Evolutionary conservation across 176 grass and related monocot species (phyloP).

Genomic region (Triticum turgidum): DNA sequence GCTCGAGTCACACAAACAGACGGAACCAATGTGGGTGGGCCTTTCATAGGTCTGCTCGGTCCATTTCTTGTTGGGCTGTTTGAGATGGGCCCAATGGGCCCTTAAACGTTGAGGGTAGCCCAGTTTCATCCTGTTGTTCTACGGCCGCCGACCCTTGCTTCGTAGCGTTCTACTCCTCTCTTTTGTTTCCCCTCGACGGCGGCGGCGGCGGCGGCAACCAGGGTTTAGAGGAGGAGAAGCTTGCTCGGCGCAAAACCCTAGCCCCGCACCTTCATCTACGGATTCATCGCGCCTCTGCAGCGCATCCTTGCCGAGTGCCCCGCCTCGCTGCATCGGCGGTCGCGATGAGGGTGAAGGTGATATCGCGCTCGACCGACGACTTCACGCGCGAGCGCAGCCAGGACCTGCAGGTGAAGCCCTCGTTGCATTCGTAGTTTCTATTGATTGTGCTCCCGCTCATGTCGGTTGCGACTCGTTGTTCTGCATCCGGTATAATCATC

Average conservation of each 20-base stretch:
- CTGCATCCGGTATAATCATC: background rate
- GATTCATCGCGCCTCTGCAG: background rate
- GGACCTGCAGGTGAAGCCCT: slow-evolving; percentile 65
- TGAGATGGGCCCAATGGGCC: background rate
- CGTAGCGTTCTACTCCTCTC: background rate
- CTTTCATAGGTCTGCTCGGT: background rate
- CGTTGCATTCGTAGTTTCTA: background rate
- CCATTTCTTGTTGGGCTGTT: background rate
- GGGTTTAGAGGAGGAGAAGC: background rate
- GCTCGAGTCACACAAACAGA: background rate
- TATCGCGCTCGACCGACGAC: slow-evolving; percentile 82
- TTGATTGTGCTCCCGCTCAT: background rate
- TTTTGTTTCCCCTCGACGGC: slow-evolving; percentile 19
- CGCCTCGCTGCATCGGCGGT: background rate
- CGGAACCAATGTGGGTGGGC: background rate
- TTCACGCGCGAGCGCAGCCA: slow-evolving; percentile 90
- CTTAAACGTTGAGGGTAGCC: background rate
- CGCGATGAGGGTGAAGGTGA: slow-evolving; percentile 89
- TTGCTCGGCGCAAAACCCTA: slow-evolving; percentile 3
- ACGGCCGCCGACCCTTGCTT: background rate
- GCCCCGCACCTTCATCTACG: background rate
- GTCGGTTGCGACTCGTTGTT: background rate
- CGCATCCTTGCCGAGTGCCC: background rate
- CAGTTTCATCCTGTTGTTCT: too few species aligned
- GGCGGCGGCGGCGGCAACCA: background rate